Base-by-base conservation (phyloP, 257 asterid species). In the Coffea eugenioides region DNA sequence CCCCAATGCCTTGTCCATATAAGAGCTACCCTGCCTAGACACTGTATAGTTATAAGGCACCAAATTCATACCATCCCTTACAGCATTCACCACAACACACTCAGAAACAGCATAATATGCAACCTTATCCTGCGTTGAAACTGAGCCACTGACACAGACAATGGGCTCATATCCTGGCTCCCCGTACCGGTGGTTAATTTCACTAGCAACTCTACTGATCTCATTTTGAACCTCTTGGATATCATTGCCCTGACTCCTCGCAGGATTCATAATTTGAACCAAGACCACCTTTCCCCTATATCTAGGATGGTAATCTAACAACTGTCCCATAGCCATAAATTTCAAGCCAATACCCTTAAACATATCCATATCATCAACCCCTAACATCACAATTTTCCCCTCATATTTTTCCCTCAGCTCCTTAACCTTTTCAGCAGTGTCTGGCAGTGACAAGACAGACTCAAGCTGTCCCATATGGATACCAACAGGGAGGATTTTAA, bases 331-430 rank as follows among this genome's bases (percentile, higher is more conserved):
- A 0, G 97, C 97, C 84, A 85, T 52, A 69, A 92, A 89, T 87
- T 94, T 94, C 75, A 92, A 75, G 78, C 97, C 87, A 9, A 94
- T 89, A 13, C 98, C 98, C 67, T 92, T 94, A 52, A 94, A 94
- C 93, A 94, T 89, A 75, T 94, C 98, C 95, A 89, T 86, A 80
- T 94, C 98, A 83, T 94, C 98, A 0, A 94, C 93, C 36, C 98
- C 98, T 68, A 94, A 85, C 85, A 94, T 80, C 79, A 94, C 89
- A 9, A 49, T 82, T 71, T 83, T 90, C 46, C 97, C 98, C 5
- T 80, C 82, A 76, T 87, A 94, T 72, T 69, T 74, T 31, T 69
- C 80, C 80, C 73, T 86, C 86, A 94, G 85, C 41, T 87, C 87
- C 79, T 79, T 79, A 23, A 87, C 92, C 88, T 89, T 94, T 20